A percentile compares a stretch with the other conserved stretches of the same genome.
Conservation (phyloP, 2,329 filamentous ascomycete species). For the Fusarium sp. region DNA sequence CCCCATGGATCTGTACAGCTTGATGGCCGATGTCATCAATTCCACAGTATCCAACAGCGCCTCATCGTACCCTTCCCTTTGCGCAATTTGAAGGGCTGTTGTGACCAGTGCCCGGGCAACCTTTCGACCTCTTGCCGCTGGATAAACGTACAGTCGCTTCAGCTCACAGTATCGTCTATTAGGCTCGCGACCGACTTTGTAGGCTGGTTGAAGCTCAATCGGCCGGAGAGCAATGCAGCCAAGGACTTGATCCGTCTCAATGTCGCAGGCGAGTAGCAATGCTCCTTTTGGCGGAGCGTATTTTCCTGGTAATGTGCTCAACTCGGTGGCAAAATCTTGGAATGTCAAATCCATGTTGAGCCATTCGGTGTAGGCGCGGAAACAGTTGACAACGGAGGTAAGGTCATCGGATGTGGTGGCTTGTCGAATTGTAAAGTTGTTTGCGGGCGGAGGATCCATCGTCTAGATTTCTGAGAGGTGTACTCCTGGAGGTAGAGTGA, state of each 20-base stretch:
- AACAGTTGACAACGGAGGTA: background rate
- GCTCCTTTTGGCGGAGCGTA: background rate
- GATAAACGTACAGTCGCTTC: background rate
- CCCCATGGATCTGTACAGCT: background rate
- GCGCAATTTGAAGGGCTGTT: background rate
- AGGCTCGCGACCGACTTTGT: background rate
- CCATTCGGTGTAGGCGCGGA: background rate
- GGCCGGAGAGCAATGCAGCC: background rate
- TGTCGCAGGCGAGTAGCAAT: background rate
- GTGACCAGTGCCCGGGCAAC: background rate
- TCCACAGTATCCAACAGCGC: background rate
- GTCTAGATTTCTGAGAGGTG: background rate
- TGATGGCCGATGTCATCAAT: background rate
- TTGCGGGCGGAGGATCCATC: background rate
- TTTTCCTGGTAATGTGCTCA: background rate
- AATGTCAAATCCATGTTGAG: background rate
- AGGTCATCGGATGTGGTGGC: background rate
- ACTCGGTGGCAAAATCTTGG: background rate
- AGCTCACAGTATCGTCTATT: background rate
- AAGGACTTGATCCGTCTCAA: background rate
- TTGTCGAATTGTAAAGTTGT: background rate
- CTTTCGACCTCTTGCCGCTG: background rate
- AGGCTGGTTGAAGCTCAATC: background rate
- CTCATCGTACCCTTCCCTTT: background rate
- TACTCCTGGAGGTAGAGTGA: too few relatives aligned